Conservation (phyloP, 129 eudicot genomes). For the Lactuca saligna region DNA sequence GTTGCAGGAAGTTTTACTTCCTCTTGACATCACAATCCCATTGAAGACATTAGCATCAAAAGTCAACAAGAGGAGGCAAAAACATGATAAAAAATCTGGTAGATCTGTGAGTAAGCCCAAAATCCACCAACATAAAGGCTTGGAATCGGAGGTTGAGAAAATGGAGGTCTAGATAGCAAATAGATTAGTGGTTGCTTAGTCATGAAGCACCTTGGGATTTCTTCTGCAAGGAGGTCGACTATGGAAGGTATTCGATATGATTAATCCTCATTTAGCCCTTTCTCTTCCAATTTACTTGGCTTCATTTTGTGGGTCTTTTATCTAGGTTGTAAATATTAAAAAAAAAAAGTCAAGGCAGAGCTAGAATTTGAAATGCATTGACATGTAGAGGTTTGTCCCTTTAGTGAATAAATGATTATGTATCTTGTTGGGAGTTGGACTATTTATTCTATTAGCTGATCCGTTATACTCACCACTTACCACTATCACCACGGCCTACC, state of each 20-base stretch:
- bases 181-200: not conserved
- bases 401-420: not conserved
- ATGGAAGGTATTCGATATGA: conserved; percentile 4
- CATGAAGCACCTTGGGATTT: not conserved
- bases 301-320: not conserved
- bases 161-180: conserved; percentile 12
- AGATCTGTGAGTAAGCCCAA: conserved; percentile 27
- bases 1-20: conserved; percentile 55
- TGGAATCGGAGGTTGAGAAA: conserved; percentile 6
- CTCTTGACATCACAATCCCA: conserved; percentile 68
- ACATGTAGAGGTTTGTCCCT: not conserved
- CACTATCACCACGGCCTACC: too few relatives aligned
- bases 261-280: conserved; percentile 15
- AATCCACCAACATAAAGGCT: conserved; percentile 21
- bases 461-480: too few relatives aligned
- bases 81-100: conserved; percentile 35
- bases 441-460: too few relatives aligned
- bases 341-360: not conserved
- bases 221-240: not conserved
- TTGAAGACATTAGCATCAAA: conserved; percentile 64
- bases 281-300: not conserved
- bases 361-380: not conserved
- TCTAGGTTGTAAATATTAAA: not conserved
- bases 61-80: conserved; percentile 54
- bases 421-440: not conserved